A percentile compares a stretch with the other conserved stretches of the same genome.
Evolutionary conservation across 805 yeast genomes (phyloP).

Genomic region (Torulaspora franciscae): DNA sequence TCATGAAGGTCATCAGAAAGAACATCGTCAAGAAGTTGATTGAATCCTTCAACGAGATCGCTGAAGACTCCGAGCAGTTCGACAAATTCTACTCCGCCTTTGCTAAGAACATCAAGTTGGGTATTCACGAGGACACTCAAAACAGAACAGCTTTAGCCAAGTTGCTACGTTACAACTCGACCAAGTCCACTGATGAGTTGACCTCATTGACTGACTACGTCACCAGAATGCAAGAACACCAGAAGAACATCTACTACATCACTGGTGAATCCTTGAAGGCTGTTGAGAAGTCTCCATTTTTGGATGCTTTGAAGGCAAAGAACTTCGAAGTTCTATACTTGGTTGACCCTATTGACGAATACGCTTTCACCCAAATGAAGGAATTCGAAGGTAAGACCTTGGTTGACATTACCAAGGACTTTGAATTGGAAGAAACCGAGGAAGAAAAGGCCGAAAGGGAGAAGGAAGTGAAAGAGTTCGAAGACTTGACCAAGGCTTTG

Average conservation of each 20-base stretch:
- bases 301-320: slow-evolving; percentile 97
- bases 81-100: slow-evolving; percentile 97
- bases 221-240: slow-evolving; percentile 99
- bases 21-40: slow-evolving; percentile 97
- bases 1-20: slow-evolving; percentile 98
- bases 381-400: slow-evolving; percentile 99
- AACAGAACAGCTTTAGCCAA: slow-evolving; percentile 95
- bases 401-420: slow-evolving; percentile 98
- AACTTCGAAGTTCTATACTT: slow-evolving; percentile 96
- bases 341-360: slow-evolving; percentile 99
- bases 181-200: slow-evolving; percentile 89
- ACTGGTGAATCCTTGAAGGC: slow-evolving; percentile 98
- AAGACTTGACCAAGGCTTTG: slow-evolving; percentile 89
- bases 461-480: slow-evolving; percentile 85
- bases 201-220: slow-evolving; percentile 96
- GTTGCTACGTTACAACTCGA: slow-evolving; percentile 93
- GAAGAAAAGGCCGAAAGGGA: slow-evolving; percentile 96
- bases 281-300: slow-evolving; percentile 98
- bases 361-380: slow-evolving; percentile 98
- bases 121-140: slow-evolving; percentile 98
- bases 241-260: slow-evolving; percentile 98
- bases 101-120: slow-evolving; percentile 96
- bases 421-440: slow-evolving; percentile 96
- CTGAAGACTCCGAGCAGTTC: slow-evolving; percentile 98
- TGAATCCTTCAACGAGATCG: slow-evolving; percentile 98